Percentiles rank a stretch among this genome's conserved stretches.
These are phyloP conservation scores for Rosa hybrid DNA, from an alignment of 331 rosid species.

Conservation along the genomic window DNA sequence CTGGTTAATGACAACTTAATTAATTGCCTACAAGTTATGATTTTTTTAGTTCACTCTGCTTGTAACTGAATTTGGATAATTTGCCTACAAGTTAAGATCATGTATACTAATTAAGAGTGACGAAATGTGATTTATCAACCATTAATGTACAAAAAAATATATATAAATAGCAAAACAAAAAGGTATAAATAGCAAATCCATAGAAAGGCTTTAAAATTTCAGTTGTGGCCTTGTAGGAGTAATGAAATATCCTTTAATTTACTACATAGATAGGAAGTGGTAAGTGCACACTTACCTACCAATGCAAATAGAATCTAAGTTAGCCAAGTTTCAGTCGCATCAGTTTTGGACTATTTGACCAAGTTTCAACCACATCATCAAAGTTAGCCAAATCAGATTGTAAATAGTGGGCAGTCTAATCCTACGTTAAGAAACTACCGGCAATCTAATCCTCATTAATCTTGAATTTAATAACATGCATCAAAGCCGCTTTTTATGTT, in stretches of 20 bases:
- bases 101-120: neutral
- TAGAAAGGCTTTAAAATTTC: neutral
- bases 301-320: neutral
- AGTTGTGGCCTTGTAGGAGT: neutral
- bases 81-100: neutral
- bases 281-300: neutral
- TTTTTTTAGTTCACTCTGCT: no score
- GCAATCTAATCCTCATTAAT: neutral
- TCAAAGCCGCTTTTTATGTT: neutral
- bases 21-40: no score
- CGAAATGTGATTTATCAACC: neutral
- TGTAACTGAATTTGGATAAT: neutral
- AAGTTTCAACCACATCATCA: neutral
- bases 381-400: neutral
- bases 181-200: neutral
- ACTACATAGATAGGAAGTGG: neutral
- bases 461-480: neutral
- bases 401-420: neutral
- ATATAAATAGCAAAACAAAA: neutral
- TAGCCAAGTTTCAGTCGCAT: no score
- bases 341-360: no score
- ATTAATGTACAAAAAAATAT: neutral
- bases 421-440: neutral
- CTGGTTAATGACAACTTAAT: neutral
- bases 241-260: neutral